Base-by-base conservation (phyloP, 1,139 yeast species). In the Saccharomycopsis phalli region DNA sequence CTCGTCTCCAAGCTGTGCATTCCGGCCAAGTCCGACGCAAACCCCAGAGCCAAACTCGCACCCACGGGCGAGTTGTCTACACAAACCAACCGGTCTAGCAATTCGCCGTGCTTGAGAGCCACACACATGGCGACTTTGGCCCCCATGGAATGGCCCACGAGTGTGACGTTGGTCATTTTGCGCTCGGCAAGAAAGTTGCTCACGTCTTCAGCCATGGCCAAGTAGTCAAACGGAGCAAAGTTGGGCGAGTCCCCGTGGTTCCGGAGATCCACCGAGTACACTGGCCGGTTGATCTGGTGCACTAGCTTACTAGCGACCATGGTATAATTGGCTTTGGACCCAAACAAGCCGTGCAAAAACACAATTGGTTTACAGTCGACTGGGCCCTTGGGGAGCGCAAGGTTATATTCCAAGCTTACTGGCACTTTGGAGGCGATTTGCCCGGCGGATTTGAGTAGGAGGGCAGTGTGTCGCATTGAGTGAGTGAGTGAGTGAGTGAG, bases 81-180 rank as follows among this genome's bases (percentile, higher is more conserved):
- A 13, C 69, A 63, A 14, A 70, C 64, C 28, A 71, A 57, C 34
- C 63, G 58, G 17, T 56, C 51, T 5, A 70, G 58, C 36, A 61
- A 44, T 10, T 62, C 62, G 1, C 75, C 74, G 36, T 55, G 50
- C 35, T 55, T 50, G 33, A 71, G 54, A 3, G 67, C 60, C 3
- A 66, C 62, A 40, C 68, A 44, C 75, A 71, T 70, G 4, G 73
- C 66, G 4, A 66, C 66, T 46, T 71, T 71, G 5, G 75, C 76
- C 0, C 78, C 78, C 65, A 72, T 63, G 20, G 73, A 69, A 50
- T 71, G 75, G 0, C 78, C 78, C 7, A 67, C 62, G 20, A 71
- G 46, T 10, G 64, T 57, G 11, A 60, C 61, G 25, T 55, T 50
- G 4, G 47, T 40, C 51, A 61, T 55, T 1, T 51, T 43, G 13